Conservation (phyloP, 2,329 filamentous ascomycete genomes). For the Pseudocercospora crystallina region DNA sequence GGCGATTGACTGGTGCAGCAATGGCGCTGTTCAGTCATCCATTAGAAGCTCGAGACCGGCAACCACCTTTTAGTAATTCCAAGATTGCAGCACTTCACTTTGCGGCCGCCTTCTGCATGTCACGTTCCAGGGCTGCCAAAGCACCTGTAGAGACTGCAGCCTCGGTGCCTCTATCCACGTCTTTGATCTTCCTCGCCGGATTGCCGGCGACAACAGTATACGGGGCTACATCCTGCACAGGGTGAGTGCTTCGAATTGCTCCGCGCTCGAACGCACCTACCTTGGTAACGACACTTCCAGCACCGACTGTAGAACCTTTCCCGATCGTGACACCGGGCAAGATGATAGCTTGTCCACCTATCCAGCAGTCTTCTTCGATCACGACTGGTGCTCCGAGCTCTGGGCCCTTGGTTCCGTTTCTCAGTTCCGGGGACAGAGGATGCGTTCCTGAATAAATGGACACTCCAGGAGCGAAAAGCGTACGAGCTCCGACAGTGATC, state of each 20-base stretch:
- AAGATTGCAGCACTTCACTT: too few species aligned
- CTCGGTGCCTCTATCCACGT: constrained; percentile 31
- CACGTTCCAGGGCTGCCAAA: constrained; percentile 7
- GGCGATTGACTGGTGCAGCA: too few species aligned
- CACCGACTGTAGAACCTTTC: constrained; percentile 70
- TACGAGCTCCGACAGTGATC: constrained; percentile 74
- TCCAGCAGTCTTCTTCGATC: constrained; percentile 79
- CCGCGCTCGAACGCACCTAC: constrained; percentile 30
- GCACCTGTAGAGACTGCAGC: constrained; percentile 32
- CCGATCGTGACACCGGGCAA: constrained; percentile 78
- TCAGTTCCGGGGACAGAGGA: constrained; percentile 70
- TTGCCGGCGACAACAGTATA: constrained; percentile 66
- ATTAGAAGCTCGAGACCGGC: too few species aligned
- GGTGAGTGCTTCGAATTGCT: too few species aligned
- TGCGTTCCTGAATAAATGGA: constrained; percentile 74
- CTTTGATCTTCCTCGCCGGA: constrained; percentile 59
- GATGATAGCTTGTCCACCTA: constrained; percentile 70
- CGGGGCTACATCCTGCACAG: constrained; percentile 56
- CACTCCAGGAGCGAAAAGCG: constrained; percentile 76
- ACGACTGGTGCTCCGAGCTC: constrained; percentile 72
- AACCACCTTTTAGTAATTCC: too few species aligned
- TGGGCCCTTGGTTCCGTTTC: constrained; percentile 73
- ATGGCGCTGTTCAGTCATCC: too few species aligned
- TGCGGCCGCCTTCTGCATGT: not conserved
- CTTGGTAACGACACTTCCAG: constrained; percentile 81